A percentile compares a stretch with the other conserved stretches of the same genome.
These are phyloP conservation scores for Fusarium illudens DNA, from an alignment of 2,329 filamentous ascomycete species.

Conservation along the genomic window DNA sequence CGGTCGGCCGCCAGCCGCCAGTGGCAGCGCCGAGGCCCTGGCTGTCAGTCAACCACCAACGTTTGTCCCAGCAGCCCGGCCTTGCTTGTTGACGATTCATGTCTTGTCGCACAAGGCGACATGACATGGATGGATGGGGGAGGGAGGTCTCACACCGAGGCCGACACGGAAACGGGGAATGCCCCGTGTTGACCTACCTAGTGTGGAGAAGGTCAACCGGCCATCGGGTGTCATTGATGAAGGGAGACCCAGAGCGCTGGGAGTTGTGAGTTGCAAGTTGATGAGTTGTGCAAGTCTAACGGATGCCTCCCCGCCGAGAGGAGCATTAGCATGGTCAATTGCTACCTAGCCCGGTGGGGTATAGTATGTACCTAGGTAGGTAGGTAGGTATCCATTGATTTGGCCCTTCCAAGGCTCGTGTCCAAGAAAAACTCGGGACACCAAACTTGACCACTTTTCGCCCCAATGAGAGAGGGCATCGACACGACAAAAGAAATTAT, in stretches of 20 bases:
- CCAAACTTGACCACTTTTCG: background rate
- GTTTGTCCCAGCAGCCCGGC: background rate
- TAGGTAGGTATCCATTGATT: no score
- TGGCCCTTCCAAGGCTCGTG: background rate
- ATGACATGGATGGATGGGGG: background rate
- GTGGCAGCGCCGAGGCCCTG: background rate
- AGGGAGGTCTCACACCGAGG: background rate
- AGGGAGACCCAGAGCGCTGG: slow-evolving; percentile 4
- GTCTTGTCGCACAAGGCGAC: slow-evolving; percentile 8
- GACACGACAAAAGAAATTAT: background rate
- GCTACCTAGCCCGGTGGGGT: background rate
- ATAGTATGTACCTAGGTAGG: no score
- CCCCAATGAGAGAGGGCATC: background rate
- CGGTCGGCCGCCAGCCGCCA: background rate
- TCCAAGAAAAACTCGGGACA: background rate
- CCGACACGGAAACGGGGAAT: slow-evolving; percentile 1
- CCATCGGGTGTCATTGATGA: background rate
- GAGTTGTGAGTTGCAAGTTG: background rate
- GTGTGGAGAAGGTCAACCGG: slow-evolving; percentile 6
- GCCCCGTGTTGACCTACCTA: background rate
- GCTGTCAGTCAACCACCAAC: background rate
- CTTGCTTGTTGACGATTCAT: background rate
- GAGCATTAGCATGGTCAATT: background rate
- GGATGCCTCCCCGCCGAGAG: background rate
- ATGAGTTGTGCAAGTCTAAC: background rate